Conservation (phyloP, 108 stramenopile genomes). For the Poteriospumella lacustris region DNA sequence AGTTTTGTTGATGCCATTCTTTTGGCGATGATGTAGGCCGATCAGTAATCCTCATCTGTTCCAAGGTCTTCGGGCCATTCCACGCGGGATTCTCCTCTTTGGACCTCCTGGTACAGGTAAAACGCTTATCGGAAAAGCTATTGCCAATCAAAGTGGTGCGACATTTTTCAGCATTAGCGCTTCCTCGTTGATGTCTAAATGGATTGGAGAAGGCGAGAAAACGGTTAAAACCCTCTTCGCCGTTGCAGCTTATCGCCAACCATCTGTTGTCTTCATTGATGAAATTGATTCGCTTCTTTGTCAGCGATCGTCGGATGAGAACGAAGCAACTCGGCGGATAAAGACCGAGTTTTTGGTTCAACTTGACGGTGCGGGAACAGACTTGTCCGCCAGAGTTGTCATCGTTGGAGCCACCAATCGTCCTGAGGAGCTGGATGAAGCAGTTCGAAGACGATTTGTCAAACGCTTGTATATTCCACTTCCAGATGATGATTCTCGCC, state of each 20-base stretch:
- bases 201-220: slow-evolving; percentile 99
- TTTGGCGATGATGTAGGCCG: slow-evolving; percentile 45
- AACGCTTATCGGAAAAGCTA: slow-evolving; percentile 96
- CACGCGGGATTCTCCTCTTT: slow-evolving; percentile 60
- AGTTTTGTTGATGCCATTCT: slow-evolving; percentile 3
- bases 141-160: slow-evolving; percentile 89
- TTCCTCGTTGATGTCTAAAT: slow-evolving; percentile 94
- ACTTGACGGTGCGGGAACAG: slow-evolving; percentile 78
- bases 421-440: slow-evolving; percentile 97
- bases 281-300: slow-evolving; percentile 91
- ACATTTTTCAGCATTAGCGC: slow-evolving; percentile 97
- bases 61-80: slow-evolving; percentile 45
- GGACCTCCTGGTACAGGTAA: slow-evolving; percentile 82
- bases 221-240: slow-evolving; percentile 91
- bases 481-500: slow-evolving; percentile 70
- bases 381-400: slow-evolving; percentile 62
- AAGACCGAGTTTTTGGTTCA: slow-evolving; percentile 90
- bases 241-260: slow-evolving; percentile 80
- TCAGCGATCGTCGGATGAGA: slow-evolving; percentile 78
- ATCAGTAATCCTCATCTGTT: slow-evolving; percentile 49
- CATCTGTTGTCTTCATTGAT: slow-evolving; percentile 89
- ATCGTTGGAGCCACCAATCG: slow-evolving; percentile 95
- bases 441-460: slow-evolving; percentile 82
- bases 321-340: slow-evolving; percentile 78
- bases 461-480: slow-evolving; percentile 88